Percentiles rank a stretch among this genome's conserved stretches.
Evolutionary conservation across 305 asterid species (phyloP).

Genomic region (Striga hermonthica): DNA sequence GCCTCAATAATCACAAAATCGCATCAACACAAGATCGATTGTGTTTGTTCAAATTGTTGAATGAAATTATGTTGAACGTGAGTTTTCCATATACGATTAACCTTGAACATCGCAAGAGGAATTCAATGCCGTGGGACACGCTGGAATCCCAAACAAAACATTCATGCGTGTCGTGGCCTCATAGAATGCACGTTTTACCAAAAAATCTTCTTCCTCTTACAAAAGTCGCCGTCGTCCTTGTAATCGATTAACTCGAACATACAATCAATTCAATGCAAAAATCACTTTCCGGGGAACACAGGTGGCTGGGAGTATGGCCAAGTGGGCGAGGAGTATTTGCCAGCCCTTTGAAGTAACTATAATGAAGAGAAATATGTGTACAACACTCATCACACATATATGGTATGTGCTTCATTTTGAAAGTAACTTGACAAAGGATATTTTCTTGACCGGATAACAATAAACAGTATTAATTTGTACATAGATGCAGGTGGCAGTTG

Average conservation of each 20-base stretch:
- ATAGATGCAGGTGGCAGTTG: too few relatives aligned
- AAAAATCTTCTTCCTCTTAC: neutral
- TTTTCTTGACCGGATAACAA: neutral
- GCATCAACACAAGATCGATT: too few relatives aligned
- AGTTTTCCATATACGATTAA: too few relatives aligned
- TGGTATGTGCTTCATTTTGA: constrained; percentile 1
- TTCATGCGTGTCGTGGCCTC: neutral
- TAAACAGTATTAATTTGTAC: neutral
- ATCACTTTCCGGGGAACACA: too few relatives aligned
- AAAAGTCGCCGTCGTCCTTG: neutral
- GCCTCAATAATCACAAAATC: too few relatives aligned
- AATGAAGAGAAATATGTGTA: too few relatives aligned
- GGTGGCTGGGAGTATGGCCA: neutral
- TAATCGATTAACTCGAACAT: constrained; percentile 2
- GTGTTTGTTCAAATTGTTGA: too few relatives aligned
- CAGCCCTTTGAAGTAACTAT: constrained; percentile 29
- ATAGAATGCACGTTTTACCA: neutral
- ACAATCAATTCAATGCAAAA: neutral
- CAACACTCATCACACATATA: too few relatives aligned
- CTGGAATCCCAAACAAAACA: neutral
- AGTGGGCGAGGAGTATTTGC: constrained; percentile 28
- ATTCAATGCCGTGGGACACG: constrained; percentile 3
- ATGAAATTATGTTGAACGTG: too few relatives aligned
- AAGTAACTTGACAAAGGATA: constrained; percentile 25
- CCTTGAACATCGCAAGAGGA: neutral